Base-by-base conservation (phyloP, 2,329 filamentous ascomycete species). In the Diplodia mutila region DNA sequence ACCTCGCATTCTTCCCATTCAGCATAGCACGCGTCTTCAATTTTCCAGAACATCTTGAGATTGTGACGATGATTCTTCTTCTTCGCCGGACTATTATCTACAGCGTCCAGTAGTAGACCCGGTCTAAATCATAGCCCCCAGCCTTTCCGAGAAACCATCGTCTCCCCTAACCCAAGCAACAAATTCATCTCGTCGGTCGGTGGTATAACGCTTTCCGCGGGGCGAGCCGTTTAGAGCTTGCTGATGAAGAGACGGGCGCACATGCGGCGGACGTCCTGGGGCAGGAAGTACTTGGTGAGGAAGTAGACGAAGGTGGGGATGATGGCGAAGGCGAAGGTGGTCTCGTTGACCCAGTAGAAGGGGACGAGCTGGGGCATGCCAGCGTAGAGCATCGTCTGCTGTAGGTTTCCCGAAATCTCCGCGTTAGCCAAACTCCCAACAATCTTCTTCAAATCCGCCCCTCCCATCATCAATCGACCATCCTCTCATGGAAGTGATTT, bases 311-410 rank as follows among this genome's bases (percentile, higher is more conserved):
- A 76, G 65, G 77, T 75, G 53, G 79, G 79, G 52, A 81, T 73
- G 67, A 79, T 72, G 73, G 80, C 72, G 71, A 80, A 80, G 55
- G 78, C 79, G 70, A 77, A 72, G 69, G 76, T 79, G 69, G 75
- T 78, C 77, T 81, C 79, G 75, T 80, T 81, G 73, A 81, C 78
- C 76, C 80, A 80, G 76, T 80, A 81, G 77, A 81, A 81, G 71
- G 79, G 79, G 59, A 81, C 76, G 69, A 81, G 79, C 75, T 81
- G 79, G 69, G 79, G 79, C 79, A 81, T 81, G 69, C 78, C 79
- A 70, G 79, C 79, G 74, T 78, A 77, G 72, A 80, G 77, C 65
- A 79, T 71, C 16, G 72, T 77, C 79, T 80, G 68, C 51, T 59
- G 48, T 39, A 61, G 51, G 5, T 18, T 49, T 37, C 49, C 52